These are phyloP conservation scores for Dryas integrifolia DNA, from an alignment of 331 rosid genomes.

Conservation along the genomic window DNA sequence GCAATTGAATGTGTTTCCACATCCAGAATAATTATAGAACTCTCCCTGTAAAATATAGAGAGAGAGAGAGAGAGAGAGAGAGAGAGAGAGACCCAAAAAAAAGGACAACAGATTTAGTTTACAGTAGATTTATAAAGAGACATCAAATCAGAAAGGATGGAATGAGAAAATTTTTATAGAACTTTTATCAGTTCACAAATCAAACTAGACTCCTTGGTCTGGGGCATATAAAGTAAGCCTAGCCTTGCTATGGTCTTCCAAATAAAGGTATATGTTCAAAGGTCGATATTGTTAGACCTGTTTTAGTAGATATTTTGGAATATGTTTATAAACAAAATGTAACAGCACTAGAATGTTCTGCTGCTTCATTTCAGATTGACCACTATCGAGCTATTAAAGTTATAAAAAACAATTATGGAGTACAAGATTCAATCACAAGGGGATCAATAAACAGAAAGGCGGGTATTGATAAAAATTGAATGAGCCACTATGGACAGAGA, in stretches of 20 bases:
- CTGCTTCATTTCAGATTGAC: not conserved
- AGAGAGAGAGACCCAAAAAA: not conserved
- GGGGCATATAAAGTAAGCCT: not conserved
- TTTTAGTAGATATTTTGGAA: not conserved
- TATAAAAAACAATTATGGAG: not conserved
- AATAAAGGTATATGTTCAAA: not conserved
- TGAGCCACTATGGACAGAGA: not conserved
- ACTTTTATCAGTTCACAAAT: not conserved
- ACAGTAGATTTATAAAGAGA: conserved; percentile 5
- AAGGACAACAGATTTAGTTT: conserved; percentile 16
- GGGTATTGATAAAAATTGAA: not conserved
- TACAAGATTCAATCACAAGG: not conserved
- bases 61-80: too few species aligned
- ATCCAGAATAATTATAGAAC: conserved; percentile 95
- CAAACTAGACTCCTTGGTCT: conserved; percentile 2
- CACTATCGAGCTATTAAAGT: not conserved
- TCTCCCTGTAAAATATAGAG: conserved; percentile 58
- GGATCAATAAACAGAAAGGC: not conserved
- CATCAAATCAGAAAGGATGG: not conserved
- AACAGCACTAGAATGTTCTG: not conserved
- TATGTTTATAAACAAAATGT: not conserved
- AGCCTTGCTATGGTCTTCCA: not conserved
- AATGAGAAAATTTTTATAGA: not conserved
- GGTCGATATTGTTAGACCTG: not conserved
- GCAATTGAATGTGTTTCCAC: conserved; percentile 96